Evolutionary conservation across 2,329 filamentous ascomycete species (phyloP), one percentile per base, ranked within the genome.

Genomic region (Calonectria multiphialidica): DNA sequence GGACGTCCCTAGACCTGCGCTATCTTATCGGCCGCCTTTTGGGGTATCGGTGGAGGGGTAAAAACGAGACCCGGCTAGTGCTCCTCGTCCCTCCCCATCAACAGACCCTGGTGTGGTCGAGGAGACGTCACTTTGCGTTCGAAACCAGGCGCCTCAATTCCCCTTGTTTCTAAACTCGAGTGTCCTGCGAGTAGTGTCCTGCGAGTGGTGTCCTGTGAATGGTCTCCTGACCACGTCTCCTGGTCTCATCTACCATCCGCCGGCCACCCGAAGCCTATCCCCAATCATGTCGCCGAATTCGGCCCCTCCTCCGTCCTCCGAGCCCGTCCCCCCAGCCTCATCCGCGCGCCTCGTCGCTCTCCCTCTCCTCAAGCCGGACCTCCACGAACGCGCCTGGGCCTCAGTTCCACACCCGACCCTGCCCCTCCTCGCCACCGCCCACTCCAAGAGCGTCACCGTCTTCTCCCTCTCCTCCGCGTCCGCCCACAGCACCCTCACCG

Each of bases 351-450:
- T 91, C 77, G 79, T 81, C 66, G 85, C 88, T 25, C 85, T 92
- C 16, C 82, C 86, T 4, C 82, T 87, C 47, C 86, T 92, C 80
- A 86, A 86, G 63, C 90, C 88, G 42, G 87, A 91, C 77, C 87
- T 93, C 55, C 88, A 89, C 79, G 88, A 92, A 76, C 94, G 97
- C 78, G 93, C 95, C 79, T 99, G 97, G 97, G 91, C 92, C 75
- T 95, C 94, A 23, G 87, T 92, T 70, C 94, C 96, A 1, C 97
- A 99, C 81, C 95, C 96, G 2, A 93, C 92, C 33, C 92, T 97
- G 23, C 96, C 97, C 4, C 90, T 98, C 72, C 88, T 98, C 79
- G 97, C 96, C 70, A 98, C 96, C 21, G 93, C 95, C 73, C 95
- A 96, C 84, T 92, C 94, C 71, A 98, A 97, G 81, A 93, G 93